phyloP scores from a whole-genome alignment of 2,329 filamentous ascomycete genomes.

The Ophiostoma perfectum region DNA sequence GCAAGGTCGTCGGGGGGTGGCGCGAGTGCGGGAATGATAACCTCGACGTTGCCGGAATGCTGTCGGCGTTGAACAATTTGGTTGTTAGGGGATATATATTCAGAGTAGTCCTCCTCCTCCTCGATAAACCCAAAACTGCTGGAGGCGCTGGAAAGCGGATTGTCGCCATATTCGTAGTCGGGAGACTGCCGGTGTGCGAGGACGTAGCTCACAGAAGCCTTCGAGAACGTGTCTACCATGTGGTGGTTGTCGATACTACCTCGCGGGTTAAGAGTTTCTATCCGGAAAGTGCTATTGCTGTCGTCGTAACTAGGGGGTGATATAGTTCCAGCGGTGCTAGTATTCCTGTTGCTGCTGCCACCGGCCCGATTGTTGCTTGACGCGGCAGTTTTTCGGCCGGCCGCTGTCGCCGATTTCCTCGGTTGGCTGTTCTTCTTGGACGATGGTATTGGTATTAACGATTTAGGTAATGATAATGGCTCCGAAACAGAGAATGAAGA shows the following conservation, averaged over 20 bases:
- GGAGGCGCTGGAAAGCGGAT: neutral
- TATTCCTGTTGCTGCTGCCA: neutral
- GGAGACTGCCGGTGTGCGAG: neutral
- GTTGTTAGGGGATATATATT: neutral
- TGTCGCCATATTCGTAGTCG: neutral
- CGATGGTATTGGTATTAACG: neutral
- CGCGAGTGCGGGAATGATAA: constrained; percentile 37
- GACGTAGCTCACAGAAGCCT: neutral
- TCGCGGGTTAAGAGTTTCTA: neutral
- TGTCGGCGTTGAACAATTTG: neutral
- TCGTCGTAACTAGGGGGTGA: neutral
- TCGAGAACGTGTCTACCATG: neutral
- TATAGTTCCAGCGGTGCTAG: neutral
- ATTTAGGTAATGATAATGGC: neutral
- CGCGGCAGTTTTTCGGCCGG: neutral
- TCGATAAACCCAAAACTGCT: neutral
- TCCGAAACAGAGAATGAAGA: neutral
- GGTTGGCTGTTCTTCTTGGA: neutral
- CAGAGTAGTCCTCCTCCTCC: neutral
- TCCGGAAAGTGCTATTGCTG: constrained; percentile 21
- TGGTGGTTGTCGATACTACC: neutral
- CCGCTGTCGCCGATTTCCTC: neutral
- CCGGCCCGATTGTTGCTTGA: neutral
- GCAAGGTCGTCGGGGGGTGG: constrained; percentile 51
- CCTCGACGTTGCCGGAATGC: neutral